A percentile compares a stretch with the other conserved stretches of the same genome.
Conservation (phyloP, 805 yeast species). For the Saturnispora galanensis region DNA sequence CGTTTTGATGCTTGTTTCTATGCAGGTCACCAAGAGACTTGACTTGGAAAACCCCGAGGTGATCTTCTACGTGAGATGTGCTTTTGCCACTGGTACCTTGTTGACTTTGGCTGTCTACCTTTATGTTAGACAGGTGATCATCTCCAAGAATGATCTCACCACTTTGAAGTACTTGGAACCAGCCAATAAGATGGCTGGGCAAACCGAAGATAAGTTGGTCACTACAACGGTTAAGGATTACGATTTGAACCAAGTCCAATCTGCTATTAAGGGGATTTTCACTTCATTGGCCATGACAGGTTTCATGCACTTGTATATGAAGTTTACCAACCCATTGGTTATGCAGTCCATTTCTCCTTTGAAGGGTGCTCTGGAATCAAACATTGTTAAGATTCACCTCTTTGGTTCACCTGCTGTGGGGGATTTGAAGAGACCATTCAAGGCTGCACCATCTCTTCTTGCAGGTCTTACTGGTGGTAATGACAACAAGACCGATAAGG, state of each 20-base stretch:
- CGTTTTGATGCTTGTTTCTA: slow-evolving; percentile 87
- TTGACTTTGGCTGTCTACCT: slow-evolving; percentile 59
- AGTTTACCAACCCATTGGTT: slow-evolving; percentile 92
- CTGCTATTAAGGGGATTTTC: slow-evolving; percentile 72
- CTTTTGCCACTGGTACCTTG: slow-evolving; percentile 58
- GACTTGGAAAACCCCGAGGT: slow-evolving; percentile 79
- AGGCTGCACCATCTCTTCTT: slow-evolving; percentile 64
- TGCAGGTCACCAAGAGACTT: slow-evolving; percentile 84
- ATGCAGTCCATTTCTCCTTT: slow-evolving; percentile 90
- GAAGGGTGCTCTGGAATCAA: slow-evolving; percentile 82
- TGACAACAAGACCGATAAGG: slow-evolving; percentile 77
- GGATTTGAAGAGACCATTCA: slow-evolving; percentile 94
- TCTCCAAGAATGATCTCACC: slow-evolving; percentile 77
- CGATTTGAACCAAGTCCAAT: slow-evolving; percentile 78
- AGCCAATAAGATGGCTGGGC: slow-evolving; percentile 69
- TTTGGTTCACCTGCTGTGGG: slow-evolving; percentile 77
- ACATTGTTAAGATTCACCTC: slow-evolving; percentile 83
- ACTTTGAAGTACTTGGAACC: slow-evolving; percentile 87
- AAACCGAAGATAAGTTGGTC: slow-evolving; percentile 60
- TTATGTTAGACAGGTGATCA: slow-evolving; percentile 49
- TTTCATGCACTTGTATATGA: slow-evolving; percentile 95
- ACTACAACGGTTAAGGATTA: slow-evolving; percentile 92
- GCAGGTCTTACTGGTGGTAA: slow-evolving; percentile 34
- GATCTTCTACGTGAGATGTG: slow-evolving; percentile 63
- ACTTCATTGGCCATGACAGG: slow-evolving; percentile 95